A percentile compares a stretch with the other conserved stretches of the same genome.
phyloP scores from a whole-genome alignment of 176 grass and related monocot species.

The Cymbopogon citratus region DNA sequence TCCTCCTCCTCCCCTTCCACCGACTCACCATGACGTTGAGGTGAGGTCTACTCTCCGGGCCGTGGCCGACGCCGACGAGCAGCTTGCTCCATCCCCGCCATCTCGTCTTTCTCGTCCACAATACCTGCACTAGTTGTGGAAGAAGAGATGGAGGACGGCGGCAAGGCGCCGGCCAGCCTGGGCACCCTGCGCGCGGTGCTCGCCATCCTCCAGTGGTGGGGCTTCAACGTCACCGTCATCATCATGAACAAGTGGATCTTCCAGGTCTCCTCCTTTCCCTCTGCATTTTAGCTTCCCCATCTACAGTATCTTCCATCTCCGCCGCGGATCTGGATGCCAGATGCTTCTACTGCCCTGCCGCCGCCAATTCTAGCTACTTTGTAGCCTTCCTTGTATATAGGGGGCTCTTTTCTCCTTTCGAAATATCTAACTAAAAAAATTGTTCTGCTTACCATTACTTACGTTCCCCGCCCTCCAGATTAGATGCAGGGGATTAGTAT shows the following conservation, averaged over 20 bases:
- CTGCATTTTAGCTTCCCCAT: background rate
- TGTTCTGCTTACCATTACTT: background rate
- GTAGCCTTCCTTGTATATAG: no score
- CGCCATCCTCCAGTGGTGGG: constrained; percentile 94
- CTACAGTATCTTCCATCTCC: no score
- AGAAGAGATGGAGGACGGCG: constrained; percentile 58
- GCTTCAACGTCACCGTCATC: constrained; percentile 96
- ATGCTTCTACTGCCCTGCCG: background rate
- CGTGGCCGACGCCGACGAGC: background rate
- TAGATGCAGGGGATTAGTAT: background rate
- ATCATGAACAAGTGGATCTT: constrained; percentile 99
- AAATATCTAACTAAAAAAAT: background rate
- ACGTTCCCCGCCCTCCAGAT: background rate
- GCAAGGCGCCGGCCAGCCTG: constrained; percentile 32
- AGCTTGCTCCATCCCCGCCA: background rate
- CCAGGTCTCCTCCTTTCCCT: constrained; percentile 49
- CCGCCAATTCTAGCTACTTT: no score
- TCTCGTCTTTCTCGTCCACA: background rate
- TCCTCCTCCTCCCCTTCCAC: background rate
- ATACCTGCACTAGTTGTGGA: background rate
- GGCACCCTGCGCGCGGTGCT: constrained; percentile 55
- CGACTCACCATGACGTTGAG: background rate
- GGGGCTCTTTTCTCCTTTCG: background rate
- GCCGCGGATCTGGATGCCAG: constrained; percentile 25
- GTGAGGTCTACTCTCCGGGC: background rate